phyloP scores from a whole-genome alignment of 352 stramenopile species.

The Pythium brachiatum region DNA sequence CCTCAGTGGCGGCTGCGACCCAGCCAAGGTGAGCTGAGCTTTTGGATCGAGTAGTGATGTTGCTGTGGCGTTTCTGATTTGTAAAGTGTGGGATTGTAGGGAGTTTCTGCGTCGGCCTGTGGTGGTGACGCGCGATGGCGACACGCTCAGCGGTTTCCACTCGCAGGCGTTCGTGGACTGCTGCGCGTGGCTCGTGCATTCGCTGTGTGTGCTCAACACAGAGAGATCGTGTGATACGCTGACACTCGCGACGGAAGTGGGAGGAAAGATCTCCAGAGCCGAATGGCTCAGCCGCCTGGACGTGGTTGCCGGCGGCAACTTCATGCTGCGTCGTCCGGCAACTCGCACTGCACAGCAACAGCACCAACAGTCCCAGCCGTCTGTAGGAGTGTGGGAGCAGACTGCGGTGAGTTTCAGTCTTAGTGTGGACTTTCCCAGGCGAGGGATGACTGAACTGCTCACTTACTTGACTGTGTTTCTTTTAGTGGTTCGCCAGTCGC shows the following conservation, averaged over 20 bases:
- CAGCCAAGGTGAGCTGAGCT: slow-evolving; percentile 2
- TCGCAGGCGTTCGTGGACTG: slow-evolving; percentile 41
- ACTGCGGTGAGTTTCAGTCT: slow-evolving; percentile 16
- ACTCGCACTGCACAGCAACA: slow-evolving; percentile 33
- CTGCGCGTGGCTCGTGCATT: slow-evolving; percentile 32
- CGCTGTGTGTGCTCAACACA: slow-evolving; percentile 58
- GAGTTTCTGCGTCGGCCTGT: slow-evolving; percentile 21
- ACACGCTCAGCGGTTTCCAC: slow-evolving; percentile 43
- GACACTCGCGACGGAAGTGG: slow-evolving; percentile 1
- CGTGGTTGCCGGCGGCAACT: slow-evolving; percentile 48
- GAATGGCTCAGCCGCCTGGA: slow-evolving; percentile 48
- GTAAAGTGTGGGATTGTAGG: slow-evolving; percentile 5
- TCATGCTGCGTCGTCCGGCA: slow-evolving; percentile 40
- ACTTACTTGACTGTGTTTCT: not conserved
- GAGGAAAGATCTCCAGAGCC: not conserved
- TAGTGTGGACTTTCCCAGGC: too few relatives aligned
- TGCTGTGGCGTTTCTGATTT: not conserved
- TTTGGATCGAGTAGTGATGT: not conserved
- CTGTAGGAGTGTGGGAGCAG: slow-evolving; percentile 1
- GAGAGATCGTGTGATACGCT: slow-evolving; percentile 72
- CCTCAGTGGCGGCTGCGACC: not conserved
- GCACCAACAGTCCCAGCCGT: not conserved
- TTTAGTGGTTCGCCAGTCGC: slow-evolving; percentile 57
- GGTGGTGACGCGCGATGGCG: slow-evolving; percentile 17
- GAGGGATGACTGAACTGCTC: not conserved